These are phyloP conservation scores for Neotropicomus parvogracilis DNA, from an alignment of 1,284 basidiomycete species.

Conservation along the genomic window DNA sequence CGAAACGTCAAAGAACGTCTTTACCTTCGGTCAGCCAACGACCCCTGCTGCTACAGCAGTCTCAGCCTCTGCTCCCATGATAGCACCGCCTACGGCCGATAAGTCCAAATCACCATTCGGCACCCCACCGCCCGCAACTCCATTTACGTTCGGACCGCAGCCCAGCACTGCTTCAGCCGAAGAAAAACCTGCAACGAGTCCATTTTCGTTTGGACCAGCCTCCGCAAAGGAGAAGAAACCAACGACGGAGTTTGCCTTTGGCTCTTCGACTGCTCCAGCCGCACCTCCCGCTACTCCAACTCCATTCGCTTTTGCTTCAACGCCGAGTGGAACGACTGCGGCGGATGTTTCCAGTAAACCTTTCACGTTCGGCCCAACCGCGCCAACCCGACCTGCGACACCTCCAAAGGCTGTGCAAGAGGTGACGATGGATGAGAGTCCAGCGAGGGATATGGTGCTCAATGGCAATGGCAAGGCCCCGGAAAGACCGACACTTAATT, in stretches of 20 bases:
- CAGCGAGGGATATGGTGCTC: constrained; percentile 48
- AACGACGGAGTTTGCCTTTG: constrained; percentile 31
- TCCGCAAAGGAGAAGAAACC: constrained; percentile 27
- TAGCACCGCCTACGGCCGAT: constrained; percentile 11
- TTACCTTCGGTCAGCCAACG: constrained; percentile 25
- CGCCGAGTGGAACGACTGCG: constrained; percentile 26
- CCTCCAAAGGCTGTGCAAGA: constrained; percentile 58
- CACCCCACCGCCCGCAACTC: constrained; percentile 15
- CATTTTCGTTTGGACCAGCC: constrained; percentile 33
- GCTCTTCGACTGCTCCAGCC: constrained; percentile 24
- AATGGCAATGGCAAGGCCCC: constrained; percentile 32
- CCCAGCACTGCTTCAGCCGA: constrained; percentile 19
- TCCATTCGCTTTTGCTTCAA: constrained; percentile 33
- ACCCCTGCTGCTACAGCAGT: constrained; percentile 7
- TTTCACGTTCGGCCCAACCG: constrained; percentile 30
- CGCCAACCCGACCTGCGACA: constrained; percentile 41
- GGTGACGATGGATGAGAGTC: constrained; percentile 69
- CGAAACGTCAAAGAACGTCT: constrained; percentile 27
- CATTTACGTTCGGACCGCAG: constrained; percentile 31
- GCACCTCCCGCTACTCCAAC: constrained; percentile 22
- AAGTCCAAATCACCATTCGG: constrained; percentile 29
- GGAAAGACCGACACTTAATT: constrained; percentile 41
- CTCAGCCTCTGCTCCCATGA: constrained; percentile 8
- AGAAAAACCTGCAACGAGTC: constrained; percentile 20
- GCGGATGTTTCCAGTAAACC: constrained; percentile 32